Conservation (phyloP, 2,329 filamentous ascomycete species). For the Gliomastix tumulicola region DNA sequence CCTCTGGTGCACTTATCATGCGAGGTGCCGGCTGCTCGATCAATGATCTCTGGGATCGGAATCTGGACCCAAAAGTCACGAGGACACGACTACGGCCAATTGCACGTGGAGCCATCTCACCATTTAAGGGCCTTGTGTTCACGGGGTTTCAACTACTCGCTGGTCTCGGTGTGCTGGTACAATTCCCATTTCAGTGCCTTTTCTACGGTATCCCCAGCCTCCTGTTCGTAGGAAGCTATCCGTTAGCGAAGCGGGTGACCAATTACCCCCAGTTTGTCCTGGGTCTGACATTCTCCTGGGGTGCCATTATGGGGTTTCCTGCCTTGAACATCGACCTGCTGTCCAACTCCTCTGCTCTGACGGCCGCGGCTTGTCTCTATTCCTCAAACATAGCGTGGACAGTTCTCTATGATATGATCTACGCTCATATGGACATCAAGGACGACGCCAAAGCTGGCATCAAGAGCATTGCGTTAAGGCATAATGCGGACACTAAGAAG, state of each 20-base stretch:
- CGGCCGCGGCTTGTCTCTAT: slow-evolving; percentile 65
- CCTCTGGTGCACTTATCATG: slow-evolving; percentile 74
- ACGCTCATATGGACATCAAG: slow-evolving; percentile 85
- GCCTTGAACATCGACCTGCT: slow-evolving; percentile 74
- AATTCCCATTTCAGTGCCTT: slow-evolving; percentile 68
- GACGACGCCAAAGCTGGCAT: slow-evolving; percentile 83
- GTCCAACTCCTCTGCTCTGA: slow-evolving; percentile 51
- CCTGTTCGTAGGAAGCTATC: slow-evolving; percentile 67
- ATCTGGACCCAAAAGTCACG: slow-evolving; percentile 73
- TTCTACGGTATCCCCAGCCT: slow-evolving; percentile 74
- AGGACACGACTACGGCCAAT: slow-evolving; percentile 75
- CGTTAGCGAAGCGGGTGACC: slow-evolving; percentile 77
- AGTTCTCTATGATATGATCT: slow-evolving; percentile 86
- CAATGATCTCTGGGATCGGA: slow-evolving; percentile 86
- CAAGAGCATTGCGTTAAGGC: slow-evolving; percentile 78
- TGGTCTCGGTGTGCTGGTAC: slow-evolving; percentile 66
- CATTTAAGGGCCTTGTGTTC: slow-evolving; percentile 64
- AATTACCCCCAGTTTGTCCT: slow-evolving; percentile 83
- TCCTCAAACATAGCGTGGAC: slow-evolving; percentile 80
- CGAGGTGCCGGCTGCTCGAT: slow-evolving; percentile 82
- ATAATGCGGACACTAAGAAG: slow-evolving; percentile 69
- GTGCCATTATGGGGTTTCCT: slow-evolving; percentile 80
- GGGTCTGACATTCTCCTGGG: slow-evolving; percentile 83
- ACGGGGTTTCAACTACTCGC: slow-evolving; percentile 68
- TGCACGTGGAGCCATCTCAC: slow-evolving; percentile 69